Conservation (phyloP, 1,284 basidiomycete species). For the Stereum hirsutum region DNA sequence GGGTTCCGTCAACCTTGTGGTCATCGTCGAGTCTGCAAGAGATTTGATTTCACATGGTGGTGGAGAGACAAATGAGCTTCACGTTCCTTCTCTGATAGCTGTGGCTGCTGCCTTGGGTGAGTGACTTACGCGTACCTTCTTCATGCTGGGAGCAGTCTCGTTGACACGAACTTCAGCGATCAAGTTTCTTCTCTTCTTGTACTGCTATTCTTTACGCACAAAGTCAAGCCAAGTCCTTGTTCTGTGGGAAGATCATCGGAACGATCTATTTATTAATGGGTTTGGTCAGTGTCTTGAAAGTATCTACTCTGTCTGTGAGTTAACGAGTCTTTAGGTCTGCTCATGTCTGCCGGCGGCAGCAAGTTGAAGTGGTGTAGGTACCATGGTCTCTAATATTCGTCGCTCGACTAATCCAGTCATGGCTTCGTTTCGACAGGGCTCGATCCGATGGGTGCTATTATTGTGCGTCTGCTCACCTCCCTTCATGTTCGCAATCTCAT, state of each 20-base stretch:
- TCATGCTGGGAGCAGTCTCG: constrained; percentile 5
- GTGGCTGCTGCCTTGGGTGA: constrained; percentile 77
- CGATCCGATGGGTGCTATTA: constrained; percentile 74
- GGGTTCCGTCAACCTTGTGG: constrained; percentile 78
- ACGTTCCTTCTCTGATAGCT: constrained; percentile 76
- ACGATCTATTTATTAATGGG: constrained; percentile 79
- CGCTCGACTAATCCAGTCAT: no score
- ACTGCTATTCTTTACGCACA: constrained; percentile 73
- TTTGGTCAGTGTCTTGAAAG: constrained; percentile 39
- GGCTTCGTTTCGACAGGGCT: no score
- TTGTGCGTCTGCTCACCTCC: no score
- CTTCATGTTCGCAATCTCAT: no score
- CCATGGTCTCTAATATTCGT: not conserved
- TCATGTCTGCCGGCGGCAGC: constrained; percentile 87
- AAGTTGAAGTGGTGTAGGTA: constrained; percentile 76
- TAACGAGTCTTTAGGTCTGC: constrained; percentile 69
- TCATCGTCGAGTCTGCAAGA: constrained; percentile 78
- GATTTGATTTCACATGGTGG: constrained; percentile 51
- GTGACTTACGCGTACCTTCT: constrained; percentile 10
- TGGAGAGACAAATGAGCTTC: constrained; percentile 57
- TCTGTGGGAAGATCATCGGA: constrained; percentile 93
- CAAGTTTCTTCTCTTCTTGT: constrained; percentile 82
- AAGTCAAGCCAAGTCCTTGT: constrained; percentile 87
- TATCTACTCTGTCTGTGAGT: no score
- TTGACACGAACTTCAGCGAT: constrained; percentile 39